phyloP scores from a whole-genome alignment of 2,329 filamentous ascomycete genomes.

The Sclerotinia trifoliorum region DNA sequence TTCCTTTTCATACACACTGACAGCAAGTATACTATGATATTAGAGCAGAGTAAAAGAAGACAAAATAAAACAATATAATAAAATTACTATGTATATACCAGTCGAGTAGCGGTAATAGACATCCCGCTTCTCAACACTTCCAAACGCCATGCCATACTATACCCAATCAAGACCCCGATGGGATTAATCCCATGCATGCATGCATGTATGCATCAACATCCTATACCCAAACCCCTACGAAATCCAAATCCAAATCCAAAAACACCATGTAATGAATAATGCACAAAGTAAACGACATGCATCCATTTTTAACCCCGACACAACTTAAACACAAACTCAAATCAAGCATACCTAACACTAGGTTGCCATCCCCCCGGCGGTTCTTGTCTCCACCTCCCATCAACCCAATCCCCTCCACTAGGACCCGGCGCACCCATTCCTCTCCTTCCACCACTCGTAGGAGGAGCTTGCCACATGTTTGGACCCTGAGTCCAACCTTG shows the following conservation, averaged over 20 bases:
- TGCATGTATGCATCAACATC: too few species aligned
- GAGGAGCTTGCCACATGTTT: conserved; percentile 5
- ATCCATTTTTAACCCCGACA: not conserved
- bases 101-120: not conserved
- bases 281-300: not conserved
- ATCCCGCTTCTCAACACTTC: not conserved
- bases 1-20: too few species aligned
- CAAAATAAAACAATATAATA: too few species aligned
- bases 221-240: not conserved
- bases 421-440: not conserved
- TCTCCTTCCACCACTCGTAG: not conserved
- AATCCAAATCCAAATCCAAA: not conserved
- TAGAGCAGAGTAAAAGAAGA: too few species aligned
- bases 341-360: conserved; percentile 24
- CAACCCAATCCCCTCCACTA: not conserved
- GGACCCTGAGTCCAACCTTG: conserved; percentile 27
- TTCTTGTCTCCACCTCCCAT: conserved; percentile 19
- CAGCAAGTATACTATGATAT: too few species aligned
- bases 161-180: not conserved
- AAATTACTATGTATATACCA: too few species aligned
- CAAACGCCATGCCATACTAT: not conserved
- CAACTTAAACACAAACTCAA: not conserved
- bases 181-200: not conserved
- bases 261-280: not conserved
- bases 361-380: conserved; percentile 18